These are phyloP conservation scores for Exutisphaerella laricina DNA, from an alignment of 2,329 filamentous ascomycete species.

Conservation along the genomic window DNA sequence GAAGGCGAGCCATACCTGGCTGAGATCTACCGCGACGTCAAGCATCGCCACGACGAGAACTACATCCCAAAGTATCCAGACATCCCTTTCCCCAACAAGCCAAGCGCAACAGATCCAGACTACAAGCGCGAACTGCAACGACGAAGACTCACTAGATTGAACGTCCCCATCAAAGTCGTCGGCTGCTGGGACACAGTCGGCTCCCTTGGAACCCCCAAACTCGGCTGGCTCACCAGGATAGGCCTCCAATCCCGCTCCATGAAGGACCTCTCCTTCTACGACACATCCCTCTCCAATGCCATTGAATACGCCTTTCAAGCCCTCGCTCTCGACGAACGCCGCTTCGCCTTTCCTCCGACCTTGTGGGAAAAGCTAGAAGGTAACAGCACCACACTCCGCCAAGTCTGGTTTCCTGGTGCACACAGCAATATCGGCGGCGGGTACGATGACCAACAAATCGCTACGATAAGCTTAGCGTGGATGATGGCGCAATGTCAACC, in stretches of 20 bases:
- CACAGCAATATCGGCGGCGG: slow-evolving; percentile 45
- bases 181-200: slow-evolving; percentile 45
- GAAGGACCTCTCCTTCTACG: slow-evolving; percentile 43
- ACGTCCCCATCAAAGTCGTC: slow-evolving; percentile 38
- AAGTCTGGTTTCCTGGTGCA: slow-evolving; percentile 47
- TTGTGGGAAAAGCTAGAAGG: slow-evolving; percentile 41
- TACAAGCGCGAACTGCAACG: slow-evolving; percentile 40
- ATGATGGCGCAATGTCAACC: slow-evolving; percentile 51
- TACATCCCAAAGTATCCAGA: slow-evolving; percentile 44
- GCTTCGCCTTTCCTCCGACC: slow-evolving; percentile 38
- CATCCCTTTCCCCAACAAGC: slow-evolving; percentile 44
- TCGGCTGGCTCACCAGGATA: slow-evolving; percentile 36
- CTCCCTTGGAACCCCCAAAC: slow-evolving; percentile 42
- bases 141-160: slow-evolving; percentile 31
- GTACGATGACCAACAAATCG: slow-evolving; percentile 42
- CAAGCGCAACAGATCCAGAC: slow-evolving; percentile 38
- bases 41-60: slow-evolving; percentile 39
- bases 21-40: slow-evolving; percentile 44
- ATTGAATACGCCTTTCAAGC: slow-evolving; percentile 44
- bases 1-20: slow-evolving; percentile 42
- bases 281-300: slow-evolving; percentile 40
- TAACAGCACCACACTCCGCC: slow-evolving; percentile 41
- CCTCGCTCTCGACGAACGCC: slow-evolving; percentile 40
- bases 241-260: slow-evolving; percentile 31
- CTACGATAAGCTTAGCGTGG: slow-evolving; percentile 52